Base-by-base conservation (phyloP, 2,329 filamentous ascomycete species). In the Exserohilum turcica region DNA sequence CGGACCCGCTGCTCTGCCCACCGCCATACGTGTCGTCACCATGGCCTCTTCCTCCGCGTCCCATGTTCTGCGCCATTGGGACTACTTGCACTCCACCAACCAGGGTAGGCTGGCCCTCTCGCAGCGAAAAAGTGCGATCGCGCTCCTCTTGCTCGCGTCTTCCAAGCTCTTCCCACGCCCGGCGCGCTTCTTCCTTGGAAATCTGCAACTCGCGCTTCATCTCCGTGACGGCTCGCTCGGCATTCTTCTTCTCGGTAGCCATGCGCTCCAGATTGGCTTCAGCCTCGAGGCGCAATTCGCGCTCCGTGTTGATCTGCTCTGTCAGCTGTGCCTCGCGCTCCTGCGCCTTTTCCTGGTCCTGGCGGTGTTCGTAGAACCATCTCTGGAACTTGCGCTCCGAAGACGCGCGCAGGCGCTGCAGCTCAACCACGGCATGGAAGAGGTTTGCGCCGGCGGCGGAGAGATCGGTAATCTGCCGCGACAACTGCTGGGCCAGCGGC, bases 311-410 rank as follows among this genome's bases (percentile, higher is more conserved):
- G 97, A 77, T 35, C 82, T 80, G 67, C 95, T 88, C 48, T 12
- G 31, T 27, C n/a, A 96, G 78, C 70, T 92, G 85, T 3, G 86
- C 92, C 51, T 91, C 90, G 32, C 89, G 81, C 75, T 97, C 94
- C 61, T 90, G 88, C 43, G 87, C 84, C 24, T 89, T 86, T 77
- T 97, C 94, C 61, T 96, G 86, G 63, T 97, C 92, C 28, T 88
- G 84, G 45, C 92, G 84, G 6, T 92, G 96, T 73, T 99, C 94
- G 65, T 96, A 96, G 77, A 97, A 97, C 94, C 94, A 99, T 44
- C 94, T 85, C 76, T 99, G 94, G 66, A 99, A 99, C 73, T 97
- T 97, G 60, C 94, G 87, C 75, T 99, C 94, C 0, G 93, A 97
- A 50, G 92, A 96, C 32, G 94, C 94, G 37, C 94, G 89, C 21